phyloP scores from a whole-genome alignment of 2,329 filamentous ascomycete species.

The Ophiocordyceps camponoti-floridani region DNA sequence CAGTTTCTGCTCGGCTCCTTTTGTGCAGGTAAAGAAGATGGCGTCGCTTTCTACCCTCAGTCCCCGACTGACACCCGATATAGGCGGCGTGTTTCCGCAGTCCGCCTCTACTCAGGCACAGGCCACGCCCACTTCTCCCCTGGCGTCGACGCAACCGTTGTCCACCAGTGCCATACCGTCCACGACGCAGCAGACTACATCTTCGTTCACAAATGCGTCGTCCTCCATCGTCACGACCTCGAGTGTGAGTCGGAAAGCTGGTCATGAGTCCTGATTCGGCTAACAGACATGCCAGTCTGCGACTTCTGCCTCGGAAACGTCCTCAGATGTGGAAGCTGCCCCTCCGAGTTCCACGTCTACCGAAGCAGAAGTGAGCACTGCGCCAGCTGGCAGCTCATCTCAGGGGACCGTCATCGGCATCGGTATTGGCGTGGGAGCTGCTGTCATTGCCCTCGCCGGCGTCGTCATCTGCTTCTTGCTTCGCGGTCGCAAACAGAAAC shows the following conservation, averaged over 20 bases:
- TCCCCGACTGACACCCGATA: neutral
- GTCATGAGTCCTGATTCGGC: neutral
- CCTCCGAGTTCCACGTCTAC: slow-evolving; percentile 3
- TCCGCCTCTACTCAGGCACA: neutral
- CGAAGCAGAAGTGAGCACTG: neutral
- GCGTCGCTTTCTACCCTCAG: neutral
- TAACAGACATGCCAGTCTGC: neutral
- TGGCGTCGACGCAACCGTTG: neutral
- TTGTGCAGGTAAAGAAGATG: slow-evolving; percentile 5
- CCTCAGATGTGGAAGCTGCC: slow-evolving; percentile 1
- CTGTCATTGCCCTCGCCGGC: slow-evolving; percentile 19
- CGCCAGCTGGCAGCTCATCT: slow-evolving; percentile 14
- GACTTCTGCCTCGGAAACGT: neutral
- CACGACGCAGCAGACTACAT: neutral
- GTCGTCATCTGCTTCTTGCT: slow-evolving; percentile 21
- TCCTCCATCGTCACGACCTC: neutral
- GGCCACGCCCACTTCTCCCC: neutral
- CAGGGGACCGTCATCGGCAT: slow-evolving; percentile 29
- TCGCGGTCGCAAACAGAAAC: slow-evolving; percentile 9
- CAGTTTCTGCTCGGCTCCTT: slow-evolving; percentile 8
- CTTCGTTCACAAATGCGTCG: neutral
- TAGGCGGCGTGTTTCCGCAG: neutral
- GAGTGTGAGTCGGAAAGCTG: neutral
- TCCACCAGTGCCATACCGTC: neutral
- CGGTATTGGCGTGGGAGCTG: slow-evolving; percentile 25